Conservation (phyloP, 257 asterid species). For the Solanum boliviense region DNA sequence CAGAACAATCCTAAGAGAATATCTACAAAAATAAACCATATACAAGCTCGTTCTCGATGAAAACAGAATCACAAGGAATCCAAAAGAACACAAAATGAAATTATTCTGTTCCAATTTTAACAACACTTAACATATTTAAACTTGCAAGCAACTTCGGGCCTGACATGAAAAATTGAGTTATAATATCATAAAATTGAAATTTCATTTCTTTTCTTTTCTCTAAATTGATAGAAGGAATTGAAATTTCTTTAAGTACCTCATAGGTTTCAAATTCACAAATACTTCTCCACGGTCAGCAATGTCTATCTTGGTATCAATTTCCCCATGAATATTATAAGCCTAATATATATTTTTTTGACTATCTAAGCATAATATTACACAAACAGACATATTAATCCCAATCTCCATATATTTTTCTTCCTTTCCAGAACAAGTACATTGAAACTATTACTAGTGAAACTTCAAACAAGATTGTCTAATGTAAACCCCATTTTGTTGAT, state of each 20-base stretch:
- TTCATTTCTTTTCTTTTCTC: neutral
- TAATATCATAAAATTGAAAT: neutral
- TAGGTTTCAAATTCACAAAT: neutral
- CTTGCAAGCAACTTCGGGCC: neutral
- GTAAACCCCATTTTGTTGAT: neutral
- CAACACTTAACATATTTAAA: neutral
- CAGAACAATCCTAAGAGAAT: neutral
- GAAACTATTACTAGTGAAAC: neutral
- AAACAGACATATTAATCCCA: neutral
- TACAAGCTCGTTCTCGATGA: neutral
- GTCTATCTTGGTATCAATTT: neutral
- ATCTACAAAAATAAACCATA: neutral
- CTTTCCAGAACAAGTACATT: neutral
- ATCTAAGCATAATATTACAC: neutral
- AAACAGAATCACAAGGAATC: neutral
- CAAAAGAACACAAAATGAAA: neutral
- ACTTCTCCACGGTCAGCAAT: neutral
- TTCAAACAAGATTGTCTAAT: neutral
- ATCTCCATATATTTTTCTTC: neutral
- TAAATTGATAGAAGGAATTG: neutral
- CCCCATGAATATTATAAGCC: neutral
- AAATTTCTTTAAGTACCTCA: neutral
- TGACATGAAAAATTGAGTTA: neutral
- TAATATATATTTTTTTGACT: neutral
- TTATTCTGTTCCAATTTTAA: neutral